These are phyloP conservation scores for Penicillium crustosum DNA, from an alignment of 2,329 filamentous ascomycete genomes.

Conservation along the genomic window DNA sequence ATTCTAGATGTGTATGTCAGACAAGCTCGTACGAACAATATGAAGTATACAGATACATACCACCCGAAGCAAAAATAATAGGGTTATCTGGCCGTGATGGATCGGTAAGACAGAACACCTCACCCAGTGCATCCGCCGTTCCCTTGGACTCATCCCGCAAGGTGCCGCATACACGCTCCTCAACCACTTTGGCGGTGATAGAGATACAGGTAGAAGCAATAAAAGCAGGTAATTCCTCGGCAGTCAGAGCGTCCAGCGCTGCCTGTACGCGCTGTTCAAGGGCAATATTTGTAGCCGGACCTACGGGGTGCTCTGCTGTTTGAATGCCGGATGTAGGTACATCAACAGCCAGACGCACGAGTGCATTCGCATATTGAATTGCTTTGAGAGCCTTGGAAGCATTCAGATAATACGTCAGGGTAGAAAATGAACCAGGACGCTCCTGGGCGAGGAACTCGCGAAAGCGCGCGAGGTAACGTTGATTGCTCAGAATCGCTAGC, in stretches of 20 bases:
- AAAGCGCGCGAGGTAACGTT: conserved; percentile 63
- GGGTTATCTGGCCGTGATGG: conserved; percentile 71
- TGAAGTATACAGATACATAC: conserved; percentile 41
- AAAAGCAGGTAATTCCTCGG: conserved; percentile 69
- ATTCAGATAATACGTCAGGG: conserved; percentile 72
- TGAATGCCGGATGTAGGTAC: conserved; percentile 56
- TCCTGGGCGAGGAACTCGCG: conserved; percentile 63
- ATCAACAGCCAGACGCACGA: conserved; percentile 57
- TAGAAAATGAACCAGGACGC: conserved; percentile 62
- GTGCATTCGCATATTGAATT: conserved; percentile 68
- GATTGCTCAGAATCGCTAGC: conserved; percentile 62
- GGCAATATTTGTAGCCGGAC: conserved; percentile 56
- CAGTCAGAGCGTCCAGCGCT: conserved; percentile 63
- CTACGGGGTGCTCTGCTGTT: conserved; percentile 55
- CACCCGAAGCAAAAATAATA: conserved; percentile 73
- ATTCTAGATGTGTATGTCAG: conserved; percentile 53
- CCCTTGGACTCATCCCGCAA: conserved; percentile 64
- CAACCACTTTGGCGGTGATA: conserved; percentile 66
- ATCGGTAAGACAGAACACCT: conserved; percentile 75
- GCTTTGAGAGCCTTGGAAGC: conserved; percentile 69
- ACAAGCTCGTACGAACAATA: not conserved
- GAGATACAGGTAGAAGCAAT: conserved; percentile 68
- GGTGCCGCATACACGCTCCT: conserved; percentile 65
- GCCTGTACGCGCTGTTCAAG: conserved; percentile 63
- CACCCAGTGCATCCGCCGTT: conserved; percentile 69